These are phyloP conservation scores for Lipomyces sp. DNA, from an alignment of 805 yeast genomes.

Conservation along the genomic window DNA sequence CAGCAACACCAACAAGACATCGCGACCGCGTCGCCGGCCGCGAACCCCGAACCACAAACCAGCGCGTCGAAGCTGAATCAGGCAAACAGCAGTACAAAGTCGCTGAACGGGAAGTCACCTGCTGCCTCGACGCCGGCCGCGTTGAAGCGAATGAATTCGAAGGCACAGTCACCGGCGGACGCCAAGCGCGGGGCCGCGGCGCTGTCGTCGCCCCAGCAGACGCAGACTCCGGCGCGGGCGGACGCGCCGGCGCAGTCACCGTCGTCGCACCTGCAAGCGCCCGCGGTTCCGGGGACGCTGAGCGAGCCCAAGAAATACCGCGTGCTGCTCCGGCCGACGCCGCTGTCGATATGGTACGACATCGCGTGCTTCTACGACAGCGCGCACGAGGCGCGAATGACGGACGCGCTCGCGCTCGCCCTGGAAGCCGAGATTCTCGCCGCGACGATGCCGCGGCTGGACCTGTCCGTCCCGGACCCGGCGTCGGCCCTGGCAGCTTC, in stretches of 20 bases:
- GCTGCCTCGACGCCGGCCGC: too few species aligned
- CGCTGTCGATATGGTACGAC: constrained; percentile 77
- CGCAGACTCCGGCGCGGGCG: neutral
- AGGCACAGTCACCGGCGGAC: too few species aligned
- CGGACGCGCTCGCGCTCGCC: constrained; percentile 71
- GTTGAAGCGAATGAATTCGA: too few species aligned
- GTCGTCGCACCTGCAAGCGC: constrained; percentile 3
- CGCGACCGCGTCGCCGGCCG: too few species aligned
- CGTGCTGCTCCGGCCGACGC: constrained; percentile 76
- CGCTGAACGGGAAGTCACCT: too few species aligned
- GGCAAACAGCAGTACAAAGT: too few species aligned
- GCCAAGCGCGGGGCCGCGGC: too few species aligned
- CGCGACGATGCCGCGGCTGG: constrained; percentile 71
- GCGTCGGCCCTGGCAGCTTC: too few species aligned
- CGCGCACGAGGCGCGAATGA: constrained; percentile 59
- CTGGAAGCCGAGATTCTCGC: constrained; percentile 87
- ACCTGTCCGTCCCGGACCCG: constrained; percentile 70
- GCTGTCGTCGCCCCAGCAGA: neutral
- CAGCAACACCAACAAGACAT: neutral
- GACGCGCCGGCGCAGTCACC: neutral
- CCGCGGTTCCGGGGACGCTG: constrained; percentile 29
- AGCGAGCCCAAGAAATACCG: constrained; percentile 67
- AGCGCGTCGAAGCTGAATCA: too few species aligned
- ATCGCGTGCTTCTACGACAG: constrained; percentile 66
- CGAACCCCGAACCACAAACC: too few species aligned